phyloP scores from a whole-genome alignment of 2,329 filamentous ascomycete genomes.

The Chalaropsis ovoidea region DNA sequence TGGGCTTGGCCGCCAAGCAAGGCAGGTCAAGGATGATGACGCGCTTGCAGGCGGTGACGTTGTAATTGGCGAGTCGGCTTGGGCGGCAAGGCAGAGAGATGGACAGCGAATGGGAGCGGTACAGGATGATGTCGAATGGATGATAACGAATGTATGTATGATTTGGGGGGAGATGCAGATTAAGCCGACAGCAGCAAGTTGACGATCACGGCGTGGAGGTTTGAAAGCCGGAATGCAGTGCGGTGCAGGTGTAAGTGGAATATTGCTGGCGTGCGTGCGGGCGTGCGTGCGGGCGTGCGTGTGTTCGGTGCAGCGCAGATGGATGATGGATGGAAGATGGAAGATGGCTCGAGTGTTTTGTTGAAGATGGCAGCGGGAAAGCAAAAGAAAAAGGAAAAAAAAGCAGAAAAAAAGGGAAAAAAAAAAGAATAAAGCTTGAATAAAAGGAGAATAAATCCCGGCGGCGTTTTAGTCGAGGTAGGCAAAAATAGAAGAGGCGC shows the following conservation, averaged over 20 bases:
- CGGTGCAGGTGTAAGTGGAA: background rate
- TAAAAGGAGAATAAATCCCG: background rate
- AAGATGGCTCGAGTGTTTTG: background rate
- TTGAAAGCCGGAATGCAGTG: too few species aligned
- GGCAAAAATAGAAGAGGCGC: background rate
- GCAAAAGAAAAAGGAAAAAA: too few species aligned
- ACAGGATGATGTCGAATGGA: too few species aligned
- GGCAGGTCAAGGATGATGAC: background rate
- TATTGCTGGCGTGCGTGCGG: too few species aligned
- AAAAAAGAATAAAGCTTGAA: too few species aligned
- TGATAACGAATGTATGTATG: background rate
- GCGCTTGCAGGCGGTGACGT: background rate
- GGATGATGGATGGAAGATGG: background rate
- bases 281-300: background rate
- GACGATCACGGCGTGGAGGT: background rate
- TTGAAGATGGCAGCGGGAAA: background rate
- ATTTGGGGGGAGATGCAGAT: too few species aligned
- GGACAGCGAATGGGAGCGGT: too few species aligned
- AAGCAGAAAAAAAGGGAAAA: background rate
- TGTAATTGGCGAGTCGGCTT: too few species aligned
- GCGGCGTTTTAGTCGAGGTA: background rate
- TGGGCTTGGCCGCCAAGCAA: background rate
- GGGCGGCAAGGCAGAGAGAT: too few species aligned
- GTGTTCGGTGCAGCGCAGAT: background rate
- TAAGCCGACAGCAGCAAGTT: too few species aligned